phyloP scores from a whole-genome alignment of 495 filamentous ascomycete genomes.

The Neurospora pannonica region DNA sequence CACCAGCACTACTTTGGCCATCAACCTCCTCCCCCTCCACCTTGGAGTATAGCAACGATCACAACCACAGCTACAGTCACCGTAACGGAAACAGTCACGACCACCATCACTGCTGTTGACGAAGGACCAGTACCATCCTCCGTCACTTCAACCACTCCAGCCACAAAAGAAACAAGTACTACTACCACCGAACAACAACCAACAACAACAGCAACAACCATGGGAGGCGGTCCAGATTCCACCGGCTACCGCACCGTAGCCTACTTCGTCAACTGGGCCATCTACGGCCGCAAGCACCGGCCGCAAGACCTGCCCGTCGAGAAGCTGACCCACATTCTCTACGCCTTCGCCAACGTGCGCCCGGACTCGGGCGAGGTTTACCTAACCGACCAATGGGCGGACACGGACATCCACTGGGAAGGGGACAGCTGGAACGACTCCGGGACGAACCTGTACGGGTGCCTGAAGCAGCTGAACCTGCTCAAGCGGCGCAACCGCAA shows the following conservation, averaged over 20 bases:
- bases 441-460: slow-evolving; percentile 78
- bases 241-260: slow-evolving; percentile 57
- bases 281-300: slow-evolving; percentile 80
- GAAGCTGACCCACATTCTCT: slow-evolving; percentile 86
- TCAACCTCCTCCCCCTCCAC: neutral
- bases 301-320: slow-evolving; percentile 81
- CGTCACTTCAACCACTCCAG: neutral
- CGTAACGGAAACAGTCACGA: neutral
- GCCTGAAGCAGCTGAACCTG: slow-evolving; percentile 86
- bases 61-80: neutral
- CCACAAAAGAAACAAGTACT: neutral
- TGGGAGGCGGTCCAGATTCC: slow-evolving; percentile 32
- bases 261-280: slow-evolving; percentile 91
- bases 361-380: slow-evolving; percentile 57
- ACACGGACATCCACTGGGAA: slow-evolving; percentile 84
- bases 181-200: neutral
- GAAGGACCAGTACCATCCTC: neutral
- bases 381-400: slow-evolving; percentile 76
- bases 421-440: slow-evolving; percentile 62
- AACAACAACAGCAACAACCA: slow-evolving; percentile 22
- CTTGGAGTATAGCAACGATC: neutral
- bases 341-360: slow-evolving; percentile 57
- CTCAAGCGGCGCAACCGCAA: slow-evolving; percentile 82
- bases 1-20: neutral
- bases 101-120: neutral